Evolutionary conservation across 179 eudicot species (phyloP).

Genomic region (Heliamphora pulchella): DNA sequence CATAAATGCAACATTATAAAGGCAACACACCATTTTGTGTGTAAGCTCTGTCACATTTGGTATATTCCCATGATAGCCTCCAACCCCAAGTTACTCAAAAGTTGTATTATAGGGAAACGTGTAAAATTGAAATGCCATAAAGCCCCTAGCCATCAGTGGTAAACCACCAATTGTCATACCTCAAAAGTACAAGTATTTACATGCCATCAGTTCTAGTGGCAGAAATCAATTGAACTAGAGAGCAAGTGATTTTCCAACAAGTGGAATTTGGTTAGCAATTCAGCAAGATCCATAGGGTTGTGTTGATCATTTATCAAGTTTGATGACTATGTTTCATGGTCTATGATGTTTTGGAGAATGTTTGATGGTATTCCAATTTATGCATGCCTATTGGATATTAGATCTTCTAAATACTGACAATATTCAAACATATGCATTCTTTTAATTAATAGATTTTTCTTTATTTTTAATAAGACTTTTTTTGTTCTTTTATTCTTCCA

Average conservation of each 20-base stretch:
- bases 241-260: not conserved
- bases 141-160: too few relatives aligned
- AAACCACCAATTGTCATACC: too few relatives aligned
- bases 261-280: not conserved
- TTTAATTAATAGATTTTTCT: not conserved
- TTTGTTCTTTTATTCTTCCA: not conserved
- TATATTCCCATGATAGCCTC: too few relatives aligned
- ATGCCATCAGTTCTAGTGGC: too few relatives aligned
- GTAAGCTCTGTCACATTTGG: too few relatives aligned
- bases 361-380: not conserved
- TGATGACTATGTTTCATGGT: too few relatives aligned
- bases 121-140: too few relatives aligned
- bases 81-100: too few relatives aligned
- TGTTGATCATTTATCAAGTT: not conserved
- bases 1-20: not conserved
- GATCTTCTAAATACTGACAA: not conserved
- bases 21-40: too few relatives aligned
- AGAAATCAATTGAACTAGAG: too few relatives aligned
- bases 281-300: not conserved
- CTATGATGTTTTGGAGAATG: not conserved
- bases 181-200: too few relatives aligned
- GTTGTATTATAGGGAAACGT: too few relatives aligned
- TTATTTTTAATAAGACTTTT: not conserved
- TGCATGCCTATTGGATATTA: not conserved
- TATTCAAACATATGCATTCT: not conserved